These are phyloP conservation scores for Astragalus membranaceus DNA, from an alignment of 306 rosid species.

Conservation along the genomic window DNA sequence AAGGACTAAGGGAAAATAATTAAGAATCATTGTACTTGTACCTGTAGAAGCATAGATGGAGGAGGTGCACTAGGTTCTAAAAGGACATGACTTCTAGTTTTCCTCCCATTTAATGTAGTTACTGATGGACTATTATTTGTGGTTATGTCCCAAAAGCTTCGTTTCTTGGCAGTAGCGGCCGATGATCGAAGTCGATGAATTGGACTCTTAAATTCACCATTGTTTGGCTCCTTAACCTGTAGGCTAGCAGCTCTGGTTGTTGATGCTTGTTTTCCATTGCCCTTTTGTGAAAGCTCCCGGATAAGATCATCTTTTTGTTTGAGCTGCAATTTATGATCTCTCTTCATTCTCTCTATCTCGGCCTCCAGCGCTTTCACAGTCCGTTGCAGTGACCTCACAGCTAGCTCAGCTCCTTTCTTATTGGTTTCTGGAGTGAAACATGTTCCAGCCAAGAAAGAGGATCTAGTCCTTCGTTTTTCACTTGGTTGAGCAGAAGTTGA, in stretches of 20 bases:
- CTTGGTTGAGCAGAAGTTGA: conserved; percentile 55
- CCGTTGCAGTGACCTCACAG: conserved; percentile 48
- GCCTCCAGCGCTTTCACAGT: conserved; percentile 60
- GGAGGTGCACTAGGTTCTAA: conserved; percentile 56
- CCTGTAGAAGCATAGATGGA: conserved; percentile 99
- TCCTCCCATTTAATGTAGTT: conserved; percentile 69
- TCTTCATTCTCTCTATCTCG: conserved; percentile 71
- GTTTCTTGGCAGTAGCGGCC: conserved; percentile 66
- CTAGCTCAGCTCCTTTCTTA: conserved; percentile 59
- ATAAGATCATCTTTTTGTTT: conserved; percentile 76
- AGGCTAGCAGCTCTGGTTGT: conserved; percentile 48
- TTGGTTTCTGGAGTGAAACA: conserved; percentile 81
- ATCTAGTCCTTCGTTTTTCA: conserved; percentile 51
- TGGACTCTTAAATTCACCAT: conserved; percentile 68
- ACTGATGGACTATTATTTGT: conserved; percentile 75
- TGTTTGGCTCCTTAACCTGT: conserved; percentile 53
- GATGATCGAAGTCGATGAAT: conserved; percentile 78
- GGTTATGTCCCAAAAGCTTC: conserved; percentile 97
- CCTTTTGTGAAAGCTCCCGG: conserved; percentile 45
- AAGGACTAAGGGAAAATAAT: not conserved
- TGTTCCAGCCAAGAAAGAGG: conserved; percentile 59
- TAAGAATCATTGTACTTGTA: conserved; percentile 35
- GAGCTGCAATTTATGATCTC: conserved; percentile 55
- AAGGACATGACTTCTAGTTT: conserved; percentile 77
- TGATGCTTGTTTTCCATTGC: conserved; percentile 30